Evolutionary conservation across 768 basidiomycete species (phyloP).

Genomic region (Lentinula lateritia): DNA sequence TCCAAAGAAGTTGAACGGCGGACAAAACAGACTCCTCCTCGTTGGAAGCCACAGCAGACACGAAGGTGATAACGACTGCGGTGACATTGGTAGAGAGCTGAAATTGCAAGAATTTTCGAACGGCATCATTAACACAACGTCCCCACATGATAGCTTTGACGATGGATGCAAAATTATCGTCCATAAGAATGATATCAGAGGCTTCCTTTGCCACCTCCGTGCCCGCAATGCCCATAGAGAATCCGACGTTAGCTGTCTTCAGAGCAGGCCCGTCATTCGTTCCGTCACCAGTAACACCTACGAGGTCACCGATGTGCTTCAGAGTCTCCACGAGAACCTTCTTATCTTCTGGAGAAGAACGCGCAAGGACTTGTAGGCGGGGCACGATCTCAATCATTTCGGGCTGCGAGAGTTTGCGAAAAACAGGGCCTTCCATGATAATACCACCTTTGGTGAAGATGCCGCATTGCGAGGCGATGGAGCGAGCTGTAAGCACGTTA

Average conservation of each 20-base stretch:
- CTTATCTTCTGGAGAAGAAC: constrained; percentile 97
- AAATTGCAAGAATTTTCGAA: constrained; percentile 97
- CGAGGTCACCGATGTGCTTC: constrained; percentile 81
- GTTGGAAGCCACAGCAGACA: constrained; percentile 78
- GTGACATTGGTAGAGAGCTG: constrained; percentile 93
- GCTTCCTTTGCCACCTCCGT: constrained; percentile 99
- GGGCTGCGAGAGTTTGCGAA: constrained; percentile 65
- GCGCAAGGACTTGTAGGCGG: constrained; percentile 91
- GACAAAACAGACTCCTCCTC: constrained; percentile 82
- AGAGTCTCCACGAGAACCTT: constrained; percentile 86
- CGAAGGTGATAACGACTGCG: constrained; percentile 90
- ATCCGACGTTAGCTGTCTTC: constrained; percentile 93
- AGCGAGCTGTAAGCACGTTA: constrained; percentile 92
- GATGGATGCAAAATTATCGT: constrained; percentile 94
- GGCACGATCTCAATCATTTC: constrained; percentile 85
- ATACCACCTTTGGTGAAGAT: constrained; percentile 92
- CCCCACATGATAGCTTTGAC: constrained; percentile 99
- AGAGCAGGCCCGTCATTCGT: constrained; percentile 97
- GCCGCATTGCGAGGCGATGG: constrained; percentile 93
- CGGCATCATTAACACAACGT: constrained; percentile 95
- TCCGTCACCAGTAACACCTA: constrained; percentile 96
- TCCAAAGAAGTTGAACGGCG: constrained; percentile 96
- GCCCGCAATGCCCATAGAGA: constrained; percentile 94
- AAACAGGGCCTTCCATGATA: constrained; percentile 97
- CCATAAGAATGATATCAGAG: constrained; percentile 98